phyloP scores from a whole-genome alignment of 2,329 filamentous ascomycete species.

The Penicillium sp. region DNA sequence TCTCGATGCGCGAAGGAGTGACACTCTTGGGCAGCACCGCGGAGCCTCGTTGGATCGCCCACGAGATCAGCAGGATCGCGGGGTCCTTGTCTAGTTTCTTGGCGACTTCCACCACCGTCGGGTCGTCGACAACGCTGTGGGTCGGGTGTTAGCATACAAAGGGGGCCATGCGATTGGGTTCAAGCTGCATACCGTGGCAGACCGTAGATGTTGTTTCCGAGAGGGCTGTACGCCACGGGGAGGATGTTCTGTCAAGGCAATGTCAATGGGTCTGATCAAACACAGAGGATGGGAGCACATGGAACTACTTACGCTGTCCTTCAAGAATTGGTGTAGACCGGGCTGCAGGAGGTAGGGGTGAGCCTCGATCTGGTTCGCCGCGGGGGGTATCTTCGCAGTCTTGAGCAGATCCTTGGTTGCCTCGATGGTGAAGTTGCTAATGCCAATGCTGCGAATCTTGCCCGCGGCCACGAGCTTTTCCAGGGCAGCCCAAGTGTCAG shows the following conservation, averaged over 20 bases:
- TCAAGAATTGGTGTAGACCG: conserved; percentile 52
- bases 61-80: conserved; percentile 54
- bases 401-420: conserved; percentile 30
- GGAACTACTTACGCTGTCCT: conserved; percentile 46
- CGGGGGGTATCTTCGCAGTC: conserved; percentile 53
- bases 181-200: conserved; percentile 26
- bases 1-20: conserved; percentile 51
- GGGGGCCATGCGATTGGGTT: not conserved
- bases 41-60: conserved; percentile 55
- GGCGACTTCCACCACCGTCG: conserved; percentile 59
- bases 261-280: not conserved
- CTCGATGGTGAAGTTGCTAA: conserved; percentile 43
- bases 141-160: conserved; percentile 9
- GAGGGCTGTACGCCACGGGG: conserved; percentile 60
- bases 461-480: conserved; percentile 35
- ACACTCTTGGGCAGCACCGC: conserved; percentile 56
- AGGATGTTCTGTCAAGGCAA: conserved; percentile 39
- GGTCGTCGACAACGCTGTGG: conserved; percentile 57
- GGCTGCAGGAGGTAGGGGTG: conserved; percentile 64
- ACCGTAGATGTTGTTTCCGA: conserved; percentile 49
- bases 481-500: conserved; percentile 38
- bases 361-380: conserved; percentile 65
- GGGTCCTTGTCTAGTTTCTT: conserved; percentile 60
- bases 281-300: not conserved
- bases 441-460: conserved; percentile 37